Evolutionary conservation across 306 rosid genomes (phyloP).

Genomic region (Mucuna pruriens): DNA sequence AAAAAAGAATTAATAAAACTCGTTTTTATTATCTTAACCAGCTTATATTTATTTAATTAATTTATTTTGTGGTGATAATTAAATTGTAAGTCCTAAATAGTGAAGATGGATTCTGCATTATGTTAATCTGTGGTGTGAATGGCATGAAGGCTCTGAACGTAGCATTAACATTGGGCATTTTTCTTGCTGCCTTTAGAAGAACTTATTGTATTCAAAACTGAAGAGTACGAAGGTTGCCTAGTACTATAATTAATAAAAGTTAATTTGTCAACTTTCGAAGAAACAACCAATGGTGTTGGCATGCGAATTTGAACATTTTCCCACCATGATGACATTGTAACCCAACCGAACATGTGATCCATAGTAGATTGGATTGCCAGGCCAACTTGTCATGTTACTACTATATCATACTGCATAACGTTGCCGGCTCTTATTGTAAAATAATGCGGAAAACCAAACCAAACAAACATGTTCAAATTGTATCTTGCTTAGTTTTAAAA

Average conservation of each 20-base stretch:
- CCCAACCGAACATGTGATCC: conserved; percentile 33
- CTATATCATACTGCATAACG: not conserved
- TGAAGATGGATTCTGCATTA: not conserved
- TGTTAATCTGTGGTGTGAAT: not conserved
- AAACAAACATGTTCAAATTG: not conserved
- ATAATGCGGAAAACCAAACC: not conserved
- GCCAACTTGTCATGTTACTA: conserved; percentile 5
- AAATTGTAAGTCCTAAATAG: not conserved
- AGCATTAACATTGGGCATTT: not conserved
- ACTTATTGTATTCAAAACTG: not conserved
- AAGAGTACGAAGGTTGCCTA: conserved; percentile 51
- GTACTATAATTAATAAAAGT: conserved; percentile 16
- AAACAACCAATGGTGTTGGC: conserved; percentile 20
- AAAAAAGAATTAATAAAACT: too few species aligned
- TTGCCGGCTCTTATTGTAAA: conserved; percentile 18
- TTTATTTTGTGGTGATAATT: not conserved
- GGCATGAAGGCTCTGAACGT: not conserved
- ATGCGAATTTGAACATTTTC: conserved; percentile 33
- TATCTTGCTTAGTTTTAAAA: not conserved
- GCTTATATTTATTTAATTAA: not conserved
- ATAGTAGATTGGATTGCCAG: conserved; percentile 33
- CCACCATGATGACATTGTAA: not conserved
- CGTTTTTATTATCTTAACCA: not conserved
- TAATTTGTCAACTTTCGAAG: conserved; percentile 28
- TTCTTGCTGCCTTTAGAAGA: not conserved